Evolutionary conservation across 2,329 filamentous ascomycete species (phyloP).

Genomic region (Talaromyces sp.): DNA sequence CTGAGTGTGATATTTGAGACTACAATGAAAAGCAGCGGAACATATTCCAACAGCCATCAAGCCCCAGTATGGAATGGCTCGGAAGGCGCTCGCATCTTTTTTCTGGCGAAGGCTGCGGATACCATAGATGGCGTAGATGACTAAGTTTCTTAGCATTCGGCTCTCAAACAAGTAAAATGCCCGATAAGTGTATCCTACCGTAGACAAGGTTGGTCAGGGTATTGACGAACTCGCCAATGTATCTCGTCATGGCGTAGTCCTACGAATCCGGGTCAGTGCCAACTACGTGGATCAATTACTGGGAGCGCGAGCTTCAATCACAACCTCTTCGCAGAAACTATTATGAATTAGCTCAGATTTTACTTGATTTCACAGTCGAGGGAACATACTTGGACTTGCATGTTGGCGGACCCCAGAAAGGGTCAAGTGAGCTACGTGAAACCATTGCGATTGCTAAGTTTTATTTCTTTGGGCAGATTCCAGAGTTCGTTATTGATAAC

Average conservation of each 20-base stretch:
- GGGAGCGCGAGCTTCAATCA: neutral
- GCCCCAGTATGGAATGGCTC: slow-evolving; percentile 37
- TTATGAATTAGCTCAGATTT: neutral
- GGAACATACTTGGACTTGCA: neutral
- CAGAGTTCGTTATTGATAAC: neutral
- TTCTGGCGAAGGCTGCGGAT: slow-evolving; percentile 26
- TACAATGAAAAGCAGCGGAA: slow-evolving; percentile 10
- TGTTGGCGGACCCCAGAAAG: neutral
- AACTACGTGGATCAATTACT: neutral
- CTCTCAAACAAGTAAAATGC: neutral
- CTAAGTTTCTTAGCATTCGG: slow-evolving; percentile 21
- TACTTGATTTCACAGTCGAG: neutral
- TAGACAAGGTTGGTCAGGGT: slow-evolving; percentile 43
- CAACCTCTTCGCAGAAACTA: slow-evolving; percentile 7
- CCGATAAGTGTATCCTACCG: slow-evolving; percentile 15
- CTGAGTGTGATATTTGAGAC: slow-evolving; percentile 15
- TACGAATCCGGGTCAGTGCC: slow-evolving; percentile 9
- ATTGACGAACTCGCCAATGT: slow-evolving; percentile 47
- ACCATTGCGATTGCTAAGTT: neutral
- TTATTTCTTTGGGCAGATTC: neutral
- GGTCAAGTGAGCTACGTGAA: neutral
- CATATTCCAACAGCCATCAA: slow-evolving; percentile 27
- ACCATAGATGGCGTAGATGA: slow-evolving; percentile 40
- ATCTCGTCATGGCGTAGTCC: slow-evolving; percentile 43
- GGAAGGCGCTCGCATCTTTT: slow-evolving; percentile 22